These are phyloP conservation scores for Lunularia cruciata DNA, from an alignment of 225 moss, liverwort and hornwort genomes.

Conservation along the genomic window DNA sequence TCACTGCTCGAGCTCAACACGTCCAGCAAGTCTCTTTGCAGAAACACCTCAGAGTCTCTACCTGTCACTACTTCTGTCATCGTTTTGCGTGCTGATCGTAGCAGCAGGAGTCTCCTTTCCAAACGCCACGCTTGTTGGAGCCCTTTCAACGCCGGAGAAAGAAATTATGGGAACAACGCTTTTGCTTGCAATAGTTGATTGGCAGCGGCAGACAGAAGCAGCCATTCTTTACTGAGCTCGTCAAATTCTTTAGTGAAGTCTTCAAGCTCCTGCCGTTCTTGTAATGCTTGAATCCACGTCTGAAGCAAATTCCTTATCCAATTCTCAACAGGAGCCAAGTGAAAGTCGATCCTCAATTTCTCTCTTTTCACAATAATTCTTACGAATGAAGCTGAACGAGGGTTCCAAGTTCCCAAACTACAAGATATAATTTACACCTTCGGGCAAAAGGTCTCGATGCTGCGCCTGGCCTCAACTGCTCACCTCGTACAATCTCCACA, in stretches of 20 bases:
- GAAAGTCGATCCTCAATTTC: too few relatives aligned
- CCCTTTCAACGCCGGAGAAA: slow-evolving; percentile 5
- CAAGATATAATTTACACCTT: too few relatives aligned
- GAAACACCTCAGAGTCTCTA: not conserved
- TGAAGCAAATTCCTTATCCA: too few relatives aligned
- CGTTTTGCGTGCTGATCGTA: slow-evolving; percentile 14
- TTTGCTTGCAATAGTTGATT: not conserved
- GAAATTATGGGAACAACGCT: slow-evolving; percentile 11
- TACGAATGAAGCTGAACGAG: too few relatives aligned
- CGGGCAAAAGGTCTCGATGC: too few relatives aligned
- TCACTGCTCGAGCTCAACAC: too few relatives aligned
- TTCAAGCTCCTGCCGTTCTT: not conserved
- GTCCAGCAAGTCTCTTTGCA: not conserved
- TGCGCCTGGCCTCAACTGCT: too few relatives aligned
- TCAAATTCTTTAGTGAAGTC: not conserved
- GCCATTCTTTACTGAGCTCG: slow-evolving; percentile 18
- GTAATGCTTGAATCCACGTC: not conserved
- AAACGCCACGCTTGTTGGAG: slow-evolving; percentile 9
- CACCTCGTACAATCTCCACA: too few relatives aligned
- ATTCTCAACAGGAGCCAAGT: too few relatives aligned
- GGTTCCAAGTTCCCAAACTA: too few relatives aligned
- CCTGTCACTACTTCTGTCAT: slow-evolving; percentile 18
- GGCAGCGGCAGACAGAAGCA: slow-evolving; percentile 32
- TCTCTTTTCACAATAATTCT: too few relatives aligned
- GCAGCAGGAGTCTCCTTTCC: slow-evolving; percentile 19